Conservation (phyloP, 1,284 basidiomycete species). For the Ganoderma lingzhi region DNA sequence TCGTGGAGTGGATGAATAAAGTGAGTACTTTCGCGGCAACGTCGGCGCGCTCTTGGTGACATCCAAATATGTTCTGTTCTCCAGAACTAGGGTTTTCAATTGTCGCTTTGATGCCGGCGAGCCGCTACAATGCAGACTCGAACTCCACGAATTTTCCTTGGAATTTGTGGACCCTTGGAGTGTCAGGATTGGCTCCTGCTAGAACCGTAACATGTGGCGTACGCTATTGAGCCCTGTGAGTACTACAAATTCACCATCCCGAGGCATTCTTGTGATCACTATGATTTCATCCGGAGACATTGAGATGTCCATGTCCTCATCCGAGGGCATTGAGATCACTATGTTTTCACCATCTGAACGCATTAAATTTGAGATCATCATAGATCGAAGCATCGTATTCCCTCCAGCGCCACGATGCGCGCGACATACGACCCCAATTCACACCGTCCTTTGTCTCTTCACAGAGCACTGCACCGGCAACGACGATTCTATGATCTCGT, state of each 20-base stretch:
- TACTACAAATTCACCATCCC: neutral
- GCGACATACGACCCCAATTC: neutral
- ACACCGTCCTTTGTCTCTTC: neutral
- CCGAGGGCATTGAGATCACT: neutral
- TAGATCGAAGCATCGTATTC: neutral
- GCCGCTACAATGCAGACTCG: neutral
- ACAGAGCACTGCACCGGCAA: neutral
- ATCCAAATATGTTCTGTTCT: neutral
- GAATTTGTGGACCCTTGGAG: constrained; percentile 1
- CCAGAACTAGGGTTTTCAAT: neutral
- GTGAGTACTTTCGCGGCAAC: neutral
- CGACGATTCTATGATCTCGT: neutral
- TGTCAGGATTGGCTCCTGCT: neutral
- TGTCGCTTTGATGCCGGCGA: constrained; percentile 1
- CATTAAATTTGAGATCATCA: neutral
- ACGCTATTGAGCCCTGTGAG: neutral
- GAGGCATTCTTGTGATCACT: neutral
- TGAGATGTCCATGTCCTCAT: neutral
- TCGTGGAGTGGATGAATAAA: neutral
- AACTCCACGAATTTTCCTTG: neutral
- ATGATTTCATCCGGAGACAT: neutral
- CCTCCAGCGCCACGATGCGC: neutral
- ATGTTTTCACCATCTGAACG: too few species aligned
- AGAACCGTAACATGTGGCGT: neutral
- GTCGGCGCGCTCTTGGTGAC: neutral